A percentile compares a stretch with the other conserved stretches of the same genome.
Evolutionary conservation across 495 filamentous ascomycete genomes (phyloP).

Genomic region (Symbiotaphrina buchneri): DNA sequence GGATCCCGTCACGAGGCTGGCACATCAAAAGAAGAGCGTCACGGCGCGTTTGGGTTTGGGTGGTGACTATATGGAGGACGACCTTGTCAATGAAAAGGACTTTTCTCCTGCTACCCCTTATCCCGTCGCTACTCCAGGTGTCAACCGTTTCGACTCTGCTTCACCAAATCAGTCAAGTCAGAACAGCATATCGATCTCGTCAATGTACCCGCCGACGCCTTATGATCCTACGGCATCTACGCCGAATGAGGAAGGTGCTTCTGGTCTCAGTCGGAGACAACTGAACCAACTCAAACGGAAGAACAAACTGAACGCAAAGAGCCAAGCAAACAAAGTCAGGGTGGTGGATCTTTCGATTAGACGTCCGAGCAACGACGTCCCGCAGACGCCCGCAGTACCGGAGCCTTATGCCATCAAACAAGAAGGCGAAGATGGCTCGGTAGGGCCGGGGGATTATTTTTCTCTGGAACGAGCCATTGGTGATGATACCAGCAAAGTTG

Average conservation of each 20-base stretch:
- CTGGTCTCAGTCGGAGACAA: conserved; percentile 68
- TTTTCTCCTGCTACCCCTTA: conserved; percentile 13
- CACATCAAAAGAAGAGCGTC: conserved; percentile 77
- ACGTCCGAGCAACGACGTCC: conserved; percentile 38
- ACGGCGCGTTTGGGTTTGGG: conserved; percentile 59
- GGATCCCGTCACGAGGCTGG: conserved; percentile 57
- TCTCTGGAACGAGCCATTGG: conserved; percentile 50
- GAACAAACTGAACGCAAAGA: conserved; percentile 61
- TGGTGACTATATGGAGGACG: conserved; percentile 69
- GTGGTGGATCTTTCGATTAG: conserved; percentile 66
- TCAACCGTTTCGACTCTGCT: conserved; percentile 12
- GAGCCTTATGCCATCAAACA: conserved; percentile 50
- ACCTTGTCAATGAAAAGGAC: conserved; percentile 44
- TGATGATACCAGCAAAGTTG: conserved; percentile 76
- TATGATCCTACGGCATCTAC: conserved; percentile 19
- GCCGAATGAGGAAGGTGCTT: conserved; percentile 40
- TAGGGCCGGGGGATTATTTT: conserved; percentile 51
- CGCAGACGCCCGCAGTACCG: conserved; percentile 33
- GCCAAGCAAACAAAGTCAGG: conserved; percentile 71
- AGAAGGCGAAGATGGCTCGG: conserved; percentile 26
- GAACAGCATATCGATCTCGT: conserved; percentile 23
- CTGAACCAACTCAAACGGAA: conserved; percentile 87
- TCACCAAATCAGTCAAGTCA: no score
- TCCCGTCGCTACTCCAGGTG: conserved; percentile 1
- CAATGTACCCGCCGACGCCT: conserved; percentile 20